These are phyloP conservation scores for Ascoidea asiatica DNA, from an alignment of 805 yeast species.

Conservation along the genomic window DNA sequence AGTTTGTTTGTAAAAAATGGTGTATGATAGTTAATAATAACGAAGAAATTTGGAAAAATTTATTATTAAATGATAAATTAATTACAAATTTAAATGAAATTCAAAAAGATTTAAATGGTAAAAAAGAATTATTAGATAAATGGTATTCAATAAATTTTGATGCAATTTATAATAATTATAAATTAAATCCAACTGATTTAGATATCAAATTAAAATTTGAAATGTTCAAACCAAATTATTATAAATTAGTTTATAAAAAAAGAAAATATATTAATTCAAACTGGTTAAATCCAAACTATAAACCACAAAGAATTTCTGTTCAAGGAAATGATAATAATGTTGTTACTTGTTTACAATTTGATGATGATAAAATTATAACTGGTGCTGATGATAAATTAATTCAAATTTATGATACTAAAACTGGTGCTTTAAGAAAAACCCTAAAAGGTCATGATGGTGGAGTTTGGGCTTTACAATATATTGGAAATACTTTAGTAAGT, in stretches of 20 bases:
- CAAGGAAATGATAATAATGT: conserved; percentile 66
- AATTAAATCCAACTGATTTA: conserved; percentile 11
- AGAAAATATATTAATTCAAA: conserved; percentile 43
- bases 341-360: conserved; percentile 92
- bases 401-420: conserved; percentile 63
- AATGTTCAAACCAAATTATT: conserved; percentile 21
- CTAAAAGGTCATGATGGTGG: conserved; percentile 92
- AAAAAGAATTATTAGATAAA: conserved; percentile 22
- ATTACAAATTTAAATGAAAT: conserved; percentile 30
- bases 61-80: conserved; percentile 50
- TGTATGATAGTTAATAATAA: conserved; percentile 43
- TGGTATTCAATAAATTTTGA: conserved; percentile 16
- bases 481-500: conserved; percentile 71
- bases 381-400: conserved; percentile 85
- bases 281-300: conserved; percentile 69
- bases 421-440: conserved; percentile 50
- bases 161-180: conserved; percentile 3
- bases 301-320: conserved; percentile 54
- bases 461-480: conserved; percentile 93
- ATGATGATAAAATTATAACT: conserved; percentile 78
- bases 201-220: conserved; percentile 8
- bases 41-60: conserved; percentile 54
- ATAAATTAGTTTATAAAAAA: conserved; percentile 48
- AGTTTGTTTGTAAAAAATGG: conserved; percentile 65
- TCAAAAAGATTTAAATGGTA: conserved; percentile 21